phyloP scores from a whole-genome alignment of 2,329 filamentous ascomycete genomes.

The Fusarium irregulare region DNA sequence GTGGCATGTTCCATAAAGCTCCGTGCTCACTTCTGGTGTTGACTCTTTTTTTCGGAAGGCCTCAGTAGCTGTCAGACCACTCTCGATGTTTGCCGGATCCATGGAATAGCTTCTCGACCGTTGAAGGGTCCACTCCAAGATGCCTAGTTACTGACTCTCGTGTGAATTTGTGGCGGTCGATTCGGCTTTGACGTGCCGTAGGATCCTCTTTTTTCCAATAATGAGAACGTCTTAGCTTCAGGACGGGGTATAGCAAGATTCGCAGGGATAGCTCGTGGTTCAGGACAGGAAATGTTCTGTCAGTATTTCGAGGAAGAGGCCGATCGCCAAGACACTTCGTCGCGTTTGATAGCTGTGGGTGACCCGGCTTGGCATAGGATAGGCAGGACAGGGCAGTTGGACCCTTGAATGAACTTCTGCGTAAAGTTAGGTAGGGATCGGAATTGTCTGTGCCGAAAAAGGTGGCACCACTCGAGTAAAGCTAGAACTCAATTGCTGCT shows the following conservation, averaged over 20 bases:
- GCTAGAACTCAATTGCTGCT: conserved; percentile 5
- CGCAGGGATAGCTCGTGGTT: background rate
- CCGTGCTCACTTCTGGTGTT: conserved; percentile 7
- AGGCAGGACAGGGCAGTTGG: background rate
- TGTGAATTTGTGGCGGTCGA: conserved; percentile 24
- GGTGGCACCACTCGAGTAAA: conserved; percentile 2
- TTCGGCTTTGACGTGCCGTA: conserved; percentile 41
- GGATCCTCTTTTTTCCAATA: conserved; percentile 22
- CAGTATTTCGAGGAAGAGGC: conserved; percentile 3
- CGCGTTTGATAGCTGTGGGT: conserved; percentile 22
- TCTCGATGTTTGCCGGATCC: background rate
- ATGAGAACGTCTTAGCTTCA: background rate
- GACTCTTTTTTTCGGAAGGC: background rate
- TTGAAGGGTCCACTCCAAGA: conserved; percentile 25
- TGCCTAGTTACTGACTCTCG: conserved; percentile 6
- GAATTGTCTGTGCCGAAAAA: conserved; percentile 17
- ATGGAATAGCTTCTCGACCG: conserved; percentile 40
- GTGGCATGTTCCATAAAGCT: background rate
- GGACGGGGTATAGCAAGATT: background rate
- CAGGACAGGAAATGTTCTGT: background rate
- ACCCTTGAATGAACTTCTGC: background rate
- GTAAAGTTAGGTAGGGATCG: background rate
- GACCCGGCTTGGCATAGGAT: conserved; percentile 41
- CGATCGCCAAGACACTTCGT: conserved; percentile 38
- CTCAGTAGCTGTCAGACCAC: conserved; percentile 19